phyloP scores from a whole-genome alignment of 2,329 filamentous ascomycete species.

The Pseudogymnoascus sp. region DNA sequence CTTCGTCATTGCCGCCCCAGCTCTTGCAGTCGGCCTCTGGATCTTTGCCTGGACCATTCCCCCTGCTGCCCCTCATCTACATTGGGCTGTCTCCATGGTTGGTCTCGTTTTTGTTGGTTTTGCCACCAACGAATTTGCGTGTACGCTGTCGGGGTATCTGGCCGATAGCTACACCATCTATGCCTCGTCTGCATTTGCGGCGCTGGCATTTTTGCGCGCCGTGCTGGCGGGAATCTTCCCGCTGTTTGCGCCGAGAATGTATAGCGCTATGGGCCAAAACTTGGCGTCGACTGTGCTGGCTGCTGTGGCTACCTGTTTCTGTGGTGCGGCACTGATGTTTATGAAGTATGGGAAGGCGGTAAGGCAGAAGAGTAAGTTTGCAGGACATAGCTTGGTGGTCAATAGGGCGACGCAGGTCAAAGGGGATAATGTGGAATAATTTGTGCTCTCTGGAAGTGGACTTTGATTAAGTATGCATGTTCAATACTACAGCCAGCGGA shows the following conservation, averaged over 20 bases:
- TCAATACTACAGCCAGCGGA: not conserved
- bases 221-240: slow-evolving; percentile 33
- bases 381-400: slow-evolving; percentile 22
- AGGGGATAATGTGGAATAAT: slow-evolving; percentile 7
- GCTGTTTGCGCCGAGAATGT: slow-evolving; percentile 35
- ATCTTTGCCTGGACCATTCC: slow-evolving; percentile 41
- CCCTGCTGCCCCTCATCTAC: slow-evolving; percentile 26
- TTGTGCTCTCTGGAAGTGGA: not conserved
- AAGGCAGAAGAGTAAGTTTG: slow-evolving; percentile 30
- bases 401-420: not conserved
- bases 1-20: slow-evolving; percentile 37
- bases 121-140: slow-evolving; percentile 38
- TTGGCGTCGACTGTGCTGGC: slow-evolving; percentile 34
- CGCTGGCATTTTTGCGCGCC: slow-evolving; percentile 33
- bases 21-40: slow-evolving; percentile 36
- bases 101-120: slow-evolving; percentile 38
- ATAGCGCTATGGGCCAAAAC: slow-evolving; percentile 31
- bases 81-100: slow-evolving; percentile 34
- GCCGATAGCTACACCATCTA: slow-evolving; percentile 37
- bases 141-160: slow-evolving; percentile 33
- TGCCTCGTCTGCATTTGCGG: slow-evolving; percentile 36
- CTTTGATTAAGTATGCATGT: not conserved
- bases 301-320: slow-evolving; percentile 33
- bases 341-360: slow-evolving; percentile 30
- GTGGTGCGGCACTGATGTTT: slow-evolving; percentile 31